Conservation (phyloP, 1,284 basidiomycete genomes). For the Stereum hirsutum region DNA sequence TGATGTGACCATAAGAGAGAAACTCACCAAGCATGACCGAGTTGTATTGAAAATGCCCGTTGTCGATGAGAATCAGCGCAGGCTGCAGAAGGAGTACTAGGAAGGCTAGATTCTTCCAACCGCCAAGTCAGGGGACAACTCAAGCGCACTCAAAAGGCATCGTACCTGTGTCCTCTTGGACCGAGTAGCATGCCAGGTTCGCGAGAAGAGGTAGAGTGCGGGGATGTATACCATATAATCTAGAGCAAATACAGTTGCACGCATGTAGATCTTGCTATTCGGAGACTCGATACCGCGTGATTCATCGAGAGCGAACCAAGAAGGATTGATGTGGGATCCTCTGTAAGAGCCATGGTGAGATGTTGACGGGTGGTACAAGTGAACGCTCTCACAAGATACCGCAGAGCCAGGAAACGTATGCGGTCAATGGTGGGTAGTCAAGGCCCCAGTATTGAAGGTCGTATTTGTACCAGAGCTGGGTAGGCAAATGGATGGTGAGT, state of each 20-base stretch:
- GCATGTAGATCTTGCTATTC: slow-evolving; percentile 72
- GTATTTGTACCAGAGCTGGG: slow-evolving; percentile 77
- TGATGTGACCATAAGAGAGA: neutral
- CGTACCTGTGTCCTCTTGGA: slow-evolving; percentile 66
- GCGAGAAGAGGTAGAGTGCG: slow-evolving; percentile 55
- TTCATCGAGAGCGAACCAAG: slow-evolving; percentile 65
- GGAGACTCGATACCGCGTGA: slow-evolving; percentile 75
- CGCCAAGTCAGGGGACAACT: neutral
- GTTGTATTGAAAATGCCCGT: slow-evolving; percentile 93
- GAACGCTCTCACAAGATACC: slow-evolving; percentile 50
- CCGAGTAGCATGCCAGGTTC: slow-evolving; percentile 53
- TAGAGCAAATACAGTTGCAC: slow-evolving; percentile 60
- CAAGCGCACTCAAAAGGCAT: neutral
- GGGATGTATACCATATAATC: slow-evolving; percentile 75
- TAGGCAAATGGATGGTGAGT: slow-evolving; percentile 68
- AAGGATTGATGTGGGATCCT: slow-evolving; percentile 56
- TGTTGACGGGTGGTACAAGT: neutral
- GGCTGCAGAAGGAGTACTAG: slow-evolving; percentile 79
- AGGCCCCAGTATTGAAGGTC: slow-evolving; percentile 88
- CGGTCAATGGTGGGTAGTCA: slow-evolving; percentile 89
- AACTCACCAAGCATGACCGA: slow-evolving; percentile 77
- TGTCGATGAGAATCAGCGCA: slow-evolving; percentile 77
- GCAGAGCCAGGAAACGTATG: slow-evolving; percentile 78
- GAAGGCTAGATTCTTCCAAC: slow-evolving; percentile 57
- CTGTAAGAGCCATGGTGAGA: slow-evolving; percentile 27